These are phyloP conservation scores for Alternaria panax DNA, from an alignment of 2,329 filamentous ascomycete genomes.

Conservation along the genomic window DNA sequence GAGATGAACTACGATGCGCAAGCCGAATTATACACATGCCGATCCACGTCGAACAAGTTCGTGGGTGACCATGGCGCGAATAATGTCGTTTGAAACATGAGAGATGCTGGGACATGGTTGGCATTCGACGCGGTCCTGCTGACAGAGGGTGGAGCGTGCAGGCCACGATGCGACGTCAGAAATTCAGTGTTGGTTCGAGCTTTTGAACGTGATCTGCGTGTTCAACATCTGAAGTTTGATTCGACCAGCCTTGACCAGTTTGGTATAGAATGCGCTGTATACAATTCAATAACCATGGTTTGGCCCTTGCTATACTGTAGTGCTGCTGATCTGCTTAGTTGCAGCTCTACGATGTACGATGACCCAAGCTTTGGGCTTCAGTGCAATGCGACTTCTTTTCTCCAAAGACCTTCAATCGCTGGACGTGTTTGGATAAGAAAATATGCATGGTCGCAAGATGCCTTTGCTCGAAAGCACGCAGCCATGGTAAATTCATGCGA, in stretches of 20 bases:
- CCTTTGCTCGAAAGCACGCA: conserved; percentile 2
- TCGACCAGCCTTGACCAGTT: not conserved
- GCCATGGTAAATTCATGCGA: not conserved
- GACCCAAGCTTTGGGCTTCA: not conserved
- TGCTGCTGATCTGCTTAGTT: not conserved
- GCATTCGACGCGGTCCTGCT: conserved; percentile 3
- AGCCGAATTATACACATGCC: not conserved
- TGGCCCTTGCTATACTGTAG: not conserved
- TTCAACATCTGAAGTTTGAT: not conserved
- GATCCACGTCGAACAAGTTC: not conserved
- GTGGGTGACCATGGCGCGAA: conserved; percentile 7
- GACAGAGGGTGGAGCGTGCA: conserved; percentile 7
- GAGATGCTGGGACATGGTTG: conserved; percentile 7
- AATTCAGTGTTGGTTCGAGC: not conserved
- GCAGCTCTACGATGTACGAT: not conserved
- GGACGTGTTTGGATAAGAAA: conserved; percentile 5
- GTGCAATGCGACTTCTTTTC: not conserved
- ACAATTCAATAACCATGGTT: not conserved
- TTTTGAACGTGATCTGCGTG: not conserved
- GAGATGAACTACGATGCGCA: conserved; percentile 1
- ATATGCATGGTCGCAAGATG: conserved; percentile 2
- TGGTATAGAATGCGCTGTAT: not conserved
- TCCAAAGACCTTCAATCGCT: not conserved
- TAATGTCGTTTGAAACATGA: conserved; percentile 14
- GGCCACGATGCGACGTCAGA: not conserved